Conservation (phyloP, 2,329 filamentous ascomycete genomes). For the Phaeosphaeria sp. region DNA sequence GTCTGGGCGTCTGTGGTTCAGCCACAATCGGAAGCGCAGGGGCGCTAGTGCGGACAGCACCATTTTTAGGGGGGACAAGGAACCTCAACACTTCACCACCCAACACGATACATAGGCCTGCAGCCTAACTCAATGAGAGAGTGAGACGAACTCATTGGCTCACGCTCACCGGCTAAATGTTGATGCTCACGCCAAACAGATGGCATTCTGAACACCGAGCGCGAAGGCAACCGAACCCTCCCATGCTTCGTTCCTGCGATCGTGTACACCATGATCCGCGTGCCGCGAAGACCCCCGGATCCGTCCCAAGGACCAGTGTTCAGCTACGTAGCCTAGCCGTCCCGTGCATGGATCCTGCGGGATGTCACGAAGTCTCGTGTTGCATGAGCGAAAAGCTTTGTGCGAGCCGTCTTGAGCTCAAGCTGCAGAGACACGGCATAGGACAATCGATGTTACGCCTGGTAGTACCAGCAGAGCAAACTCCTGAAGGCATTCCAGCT, state of each 20-base stretch:
- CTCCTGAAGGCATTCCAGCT: slow-evolving; percentile 14
- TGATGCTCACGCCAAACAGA: neutral
- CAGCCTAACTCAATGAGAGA: slow-evolving; percentile 9
- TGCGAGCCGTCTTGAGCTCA: neutral
- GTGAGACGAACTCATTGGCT: slow-evolving; percentile 3
- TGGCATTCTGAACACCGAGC: neutral
- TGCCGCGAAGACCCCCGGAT: neutral
- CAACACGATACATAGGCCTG: slow-evolving; percentile 14
- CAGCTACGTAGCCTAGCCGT: neutral
- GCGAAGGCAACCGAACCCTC: neutral
- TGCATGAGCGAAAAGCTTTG: neutral
- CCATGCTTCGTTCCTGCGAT: neutral
- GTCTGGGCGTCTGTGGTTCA: neutral
- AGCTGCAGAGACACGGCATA: neutral
- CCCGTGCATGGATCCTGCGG: neutral
- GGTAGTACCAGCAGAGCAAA: slow-evolving; percentile 1
- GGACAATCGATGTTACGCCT: neutral
- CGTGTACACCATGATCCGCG: neutral
- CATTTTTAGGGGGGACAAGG: neutral
- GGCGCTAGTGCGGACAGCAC: slow-evolving; percentile 8
- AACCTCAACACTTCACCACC: slow-evolving; percentile 7
- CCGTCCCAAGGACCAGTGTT: slow-evolving; percentile 1
- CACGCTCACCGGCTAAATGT: neutral
- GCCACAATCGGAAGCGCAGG: slow-evolving; percentile 9
- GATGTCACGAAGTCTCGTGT: neutral